Percentiles rank a stretch among this genome's conserved stretches.
These are phyloP conservation scores for Dalbergia oliveri DNA, from an alignment of 306 rosid species.

Conservation along the genomic window DNA sequence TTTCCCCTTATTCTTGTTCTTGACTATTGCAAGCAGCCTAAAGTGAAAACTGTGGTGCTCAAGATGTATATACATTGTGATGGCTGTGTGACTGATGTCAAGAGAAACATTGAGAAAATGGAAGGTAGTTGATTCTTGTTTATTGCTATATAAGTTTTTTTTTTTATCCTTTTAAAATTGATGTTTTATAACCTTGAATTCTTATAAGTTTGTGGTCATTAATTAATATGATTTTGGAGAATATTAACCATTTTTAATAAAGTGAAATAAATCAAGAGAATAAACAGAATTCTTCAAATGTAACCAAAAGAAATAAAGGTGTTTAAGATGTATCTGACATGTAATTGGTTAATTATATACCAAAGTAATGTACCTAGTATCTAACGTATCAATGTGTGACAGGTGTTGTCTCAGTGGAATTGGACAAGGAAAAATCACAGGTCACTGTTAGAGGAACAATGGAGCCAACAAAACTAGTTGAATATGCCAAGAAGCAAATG, in stretches of 20 bases:
- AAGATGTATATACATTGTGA: conserved; percentile 74
- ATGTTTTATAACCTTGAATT: neutral
- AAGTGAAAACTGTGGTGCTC: conserved; percentile 62
- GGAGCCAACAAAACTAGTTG: conserved; percentile 56
- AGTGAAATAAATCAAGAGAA: conserved; percentile 13
- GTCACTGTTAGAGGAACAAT: conserved; percentile 70
- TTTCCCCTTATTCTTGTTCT: neutral
- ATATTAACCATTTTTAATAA: neutral
- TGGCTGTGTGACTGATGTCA: conserved; percentile 74
- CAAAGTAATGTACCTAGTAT: neutral
- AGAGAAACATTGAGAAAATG: conserved; percentile 59
- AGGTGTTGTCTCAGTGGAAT: conserved; percentile 70
- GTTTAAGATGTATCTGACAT: neutral
- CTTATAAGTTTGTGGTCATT: neutral
- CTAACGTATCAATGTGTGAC: neutral
- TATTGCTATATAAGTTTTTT: neutral
- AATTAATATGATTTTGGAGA: neutral
- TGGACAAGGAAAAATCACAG: conserved; percentile 58
- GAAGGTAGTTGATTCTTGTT: conserved; percentile 51
- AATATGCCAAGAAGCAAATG: conserved; percentile 56
- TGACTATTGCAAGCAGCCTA: conserved; percentile 28
- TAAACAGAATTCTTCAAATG: neutral
- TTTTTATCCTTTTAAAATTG: neutral
- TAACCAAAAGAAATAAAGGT: too few species aligned
- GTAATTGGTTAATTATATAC: neutral